phyloP scores from a whole-genome alignment of 2,329 filamentous ascomycete genomes.

The Epichloe scottii region DNA sequence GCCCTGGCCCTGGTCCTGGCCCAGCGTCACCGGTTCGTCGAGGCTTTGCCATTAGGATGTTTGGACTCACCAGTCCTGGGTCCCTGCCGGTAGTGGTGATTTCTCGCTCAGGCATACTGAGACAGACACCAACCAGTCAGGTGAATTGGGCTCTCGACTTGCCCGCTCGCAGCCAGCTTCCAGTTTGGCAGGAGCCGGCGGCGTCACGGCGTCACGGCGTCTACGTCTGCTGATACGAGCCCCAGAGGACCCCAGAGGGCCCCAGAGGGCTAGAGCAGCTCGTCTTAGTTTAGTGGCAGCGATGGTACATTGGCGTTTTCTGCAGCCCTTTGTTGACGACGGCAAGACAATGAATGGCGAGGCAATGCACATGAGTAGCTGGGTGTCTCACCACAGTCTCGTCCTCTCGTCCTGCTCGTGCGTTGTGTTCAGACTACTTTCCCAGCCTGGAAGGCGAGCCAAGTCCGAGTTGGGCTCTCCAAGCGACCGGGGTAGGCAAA shows the following conservation, averaged over 20 bases:
- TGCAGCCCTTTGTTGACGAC: neutral
- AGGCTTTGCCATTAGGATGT: neutral
- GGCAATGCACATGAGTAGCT: neutral
- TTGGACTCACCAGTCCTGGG: neutral
- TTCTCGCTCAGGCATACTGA: no score
- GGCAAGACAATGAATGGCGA: neutral
- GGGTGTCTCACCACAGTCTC: neutral
- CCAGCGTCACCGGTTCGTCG: neutral
- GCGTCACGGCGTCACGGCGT: no score
- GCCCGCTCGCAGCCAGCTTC: no score
- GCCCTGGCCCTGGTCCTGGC: neutral
- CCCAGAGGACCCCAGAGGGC: no score
- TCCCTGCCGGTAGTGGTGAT: neutral
- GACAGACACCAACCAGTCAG: no score
- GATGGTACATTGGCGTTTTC: neutral
- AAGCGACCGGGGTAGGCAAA: no score
- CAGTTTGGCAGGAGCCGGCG: no score
- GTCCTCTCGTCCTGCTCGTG: neutral
- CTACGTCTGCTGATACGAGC: no score
- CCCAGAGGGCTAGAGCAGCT: no score
- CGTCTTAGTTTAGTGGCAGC: neutral
- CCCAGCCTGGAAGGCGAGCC: no score
- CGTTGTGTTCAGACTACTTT: neutral
- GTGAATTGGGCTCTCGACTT: no score
- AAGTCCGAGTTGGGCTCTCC: no score